These are phyloP conservation scores for Xerocomellus intermedius DNA, from an alignment of 768 basidiomycete genomes.

Conservation along the genomic window DNA sequence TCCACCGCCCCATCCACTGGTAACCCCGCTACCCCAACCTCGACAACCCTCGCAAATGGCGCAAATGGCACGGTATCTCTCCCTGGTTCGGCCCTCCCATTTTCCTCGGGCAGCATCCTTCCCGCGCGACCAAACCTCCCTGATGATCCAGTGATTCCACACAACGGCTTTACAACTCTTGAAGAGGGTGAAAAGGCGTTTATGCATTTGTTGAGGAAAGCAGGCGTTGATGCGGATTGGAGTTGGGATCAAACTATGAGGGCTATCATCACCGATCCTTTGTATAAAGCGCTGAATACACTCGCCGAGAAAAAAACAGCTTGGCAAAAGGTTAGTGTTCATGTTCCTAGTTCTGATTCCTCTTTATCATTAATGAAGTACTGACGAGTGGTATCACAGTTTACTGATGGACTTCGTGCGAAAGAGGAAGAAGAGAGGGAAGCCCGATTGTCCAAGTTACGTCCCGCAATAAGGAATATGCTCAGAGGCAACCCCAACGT, in stretches of 20 bases:
- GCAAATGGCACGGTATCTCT: slow-evolving; percentile 44
- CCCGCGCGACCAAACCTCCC: slow-evolving; percentile 79
- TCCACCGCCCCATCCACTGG: slow-evolving; percentile 44
- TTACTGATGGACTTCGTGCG: slow-evolving; percentile 68
- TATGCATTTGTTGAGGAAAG: slow-evolving; percentile 82
- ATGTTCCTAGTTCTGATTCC: neutral
- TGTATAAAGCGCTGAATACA: slow-evolving; percentile 92
- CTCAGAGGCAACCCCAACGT: slow-evolving; percentile 85
- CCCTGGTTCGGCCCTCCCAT: slow-evolving; percentile 58
- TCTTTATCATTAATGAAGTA: neutral
- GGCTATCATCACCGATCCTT: slow-evolving; percentile 95
- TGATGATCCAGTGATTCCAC: slow-evolving; percentile 85
- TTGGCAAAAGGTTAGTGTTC: slow-evolving; percentile 79
- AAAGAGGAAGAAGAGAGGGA: slow-evolving; percentile 89
- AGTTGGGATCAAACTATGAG: slow-evolving; percentile 99
- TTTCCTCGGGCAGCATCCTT: slow-evolving; percentile 56
- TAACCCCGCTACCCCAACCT: slow-evolving; percentile 35
- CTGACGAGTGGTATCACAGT: slow-evolving; percentile 39
- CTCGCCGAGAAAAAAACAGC: slow-evolving; percentile 92
- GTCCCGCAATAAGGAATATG: slow-evolving; percentile 85
- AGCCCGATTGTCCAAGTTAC: slow-evolving; percentile 75
- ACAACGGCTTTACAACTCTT: slow-evolving; percentile 81
- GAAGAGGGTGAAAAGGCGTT: slow-evolving; percentile 96
- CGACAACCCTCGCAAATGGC: slow-evolving; percentile 49
- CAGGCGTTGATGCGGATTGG: slow-evolving; percentile 88